These are phyloP conservation scores for Cryptococcus sp. DNA, from an alignment of 1,284 basidiomycete genomes.

Conservation along the genomic window DNA sequence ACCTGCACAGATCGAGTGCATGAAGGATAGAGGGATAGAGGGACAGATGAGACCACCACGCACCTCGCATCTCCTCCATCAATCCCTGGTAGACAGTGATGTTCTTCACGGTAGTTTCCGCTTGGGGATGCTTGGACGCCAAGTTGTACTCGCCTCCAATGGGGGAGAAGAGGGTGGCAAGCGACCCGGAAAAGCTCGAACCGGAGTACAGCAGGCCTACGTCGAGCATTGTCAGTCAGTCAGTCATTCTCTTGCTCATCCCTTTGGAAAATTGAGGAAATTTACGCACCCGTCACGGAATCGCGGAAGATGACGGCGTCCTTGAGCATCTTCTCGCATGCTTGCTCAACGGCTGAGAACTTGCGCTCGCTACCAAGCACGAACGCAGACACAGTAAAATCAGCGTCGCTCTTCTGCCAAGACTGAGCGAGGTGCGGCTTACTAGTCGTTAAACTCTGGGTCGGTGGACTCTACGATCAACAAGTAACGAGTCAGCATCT, in stretches of 20 bases:
- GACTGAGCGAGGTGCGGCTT: conserved; percentile 9
- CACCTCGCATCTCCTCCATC: conserved; percentile 78
- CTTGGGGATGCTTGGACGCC: conserved; percentile 73
- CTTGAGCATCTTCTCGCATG: conserved; percentile 86
- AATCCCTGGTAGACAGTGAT: conserved; percentile 69
- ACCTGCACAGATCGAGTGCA: not conserved
- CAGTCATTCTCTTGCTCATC: not conserved
- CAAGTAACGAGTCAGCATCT: not conserved
- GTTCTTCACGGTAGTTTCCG: conserved; percentile 76
- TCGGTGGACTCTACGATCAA: conserved; percentile 69
- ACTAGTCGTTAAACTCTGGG: conserved; percentile 68
- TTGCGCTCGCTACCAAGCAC: conserved; percentile 60
- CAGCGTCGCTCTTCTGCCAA: not conserved
- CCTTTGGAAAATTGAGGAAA: not conserved
- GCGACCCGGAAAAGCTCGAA: conserved; percentile 73
- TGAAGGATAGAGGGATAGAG: not conserved
- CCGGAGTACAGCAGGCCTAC: conserved; percentile 79
- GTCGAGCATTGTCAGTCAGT: not conserved
- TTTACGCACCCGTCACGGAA: conserved; percentile 67
- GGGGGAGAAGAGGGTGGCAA: conserved; percentile 76
- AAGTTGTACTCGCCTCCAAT: conserved; percentile 81
- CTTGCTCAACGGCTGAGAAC: conserved; percentile 75
- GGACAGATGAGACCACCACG: conserved; percentile 2
- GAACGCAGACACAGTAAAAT: not conserved
- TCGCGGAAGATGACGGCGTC: conserved; percentile 88